A percentile compares a stretch with the other conserved stretches of the same genome.
Conservation (phyloP, 177 flowering plant genomes). For the Telopea speciosissima region DNA sequence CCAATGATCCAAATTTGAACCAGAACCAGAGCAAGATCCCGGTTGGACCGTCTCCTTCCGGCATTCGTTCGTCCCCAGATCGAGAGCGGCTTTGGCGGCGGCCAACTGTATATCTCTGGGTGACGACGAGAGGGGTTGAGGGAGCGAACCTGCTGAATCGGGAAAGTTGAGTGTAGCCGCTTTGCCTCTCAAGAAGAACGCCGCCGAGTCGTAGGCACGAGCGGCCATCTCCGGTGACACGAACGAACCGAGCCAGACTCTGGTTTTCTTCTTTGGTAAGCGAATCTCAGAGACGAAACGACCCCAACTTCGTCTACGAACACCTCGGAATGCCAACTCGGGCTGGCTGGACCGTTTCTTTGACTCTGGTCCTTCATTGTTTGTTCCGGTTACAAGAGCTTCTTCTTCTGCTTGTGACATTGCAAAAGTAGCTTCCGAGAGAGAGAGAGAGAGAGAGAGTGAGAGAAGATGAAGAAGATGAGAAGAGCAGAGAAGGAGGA, state of each 20-base stretch:
- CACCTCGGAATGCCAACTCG: conserved; percentile 22
- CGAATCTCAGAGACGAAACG: conserved; percentile 44
- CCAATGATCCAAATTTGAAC: background rate
- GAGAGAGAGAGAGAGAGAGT: background rate
- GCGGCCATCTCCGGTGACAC: conserved; percentile 38
- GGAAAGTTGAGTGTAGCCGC: conserved; percentile 40
- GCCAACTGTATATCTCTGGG: conserved; percentile 34
- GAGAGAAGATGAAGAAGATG: background rate
- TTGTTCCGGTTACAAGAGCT: background rate
- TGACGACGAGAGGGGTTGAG: conserved; percentile 29
- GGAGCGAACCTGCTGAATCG: conserved; percentile 25
- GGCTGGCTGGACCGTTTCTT: conserved; percentile 1
- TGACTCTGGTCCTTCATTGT: background rate
- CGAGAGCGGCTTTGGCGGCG: conserved; percentile 37
- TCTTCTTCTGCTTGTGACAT: background rate
- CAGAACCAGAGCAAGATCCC: background rate
- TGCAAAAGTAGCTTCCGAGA: background rate
- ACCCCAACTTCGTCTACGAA: conserved; percentile 39
- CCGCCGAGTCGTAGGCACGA: conserved; percentile 42
- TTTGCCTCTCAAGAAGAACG: conserved; percentile 29
- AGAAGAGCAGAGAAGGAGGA: background rate
- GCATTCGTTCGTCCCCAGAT: background rate
- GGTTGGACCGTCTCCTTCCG: background rate
- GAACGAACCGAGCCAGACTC: conserved; percentile 44
- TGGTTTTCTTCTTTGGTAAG: conserved; percentile 29